These are phyloP conservation scores for Entomophthora muscae DNA, from an alignment of 371 early-diverging fungal genomes.

Conservation along the genomic window DNA sequence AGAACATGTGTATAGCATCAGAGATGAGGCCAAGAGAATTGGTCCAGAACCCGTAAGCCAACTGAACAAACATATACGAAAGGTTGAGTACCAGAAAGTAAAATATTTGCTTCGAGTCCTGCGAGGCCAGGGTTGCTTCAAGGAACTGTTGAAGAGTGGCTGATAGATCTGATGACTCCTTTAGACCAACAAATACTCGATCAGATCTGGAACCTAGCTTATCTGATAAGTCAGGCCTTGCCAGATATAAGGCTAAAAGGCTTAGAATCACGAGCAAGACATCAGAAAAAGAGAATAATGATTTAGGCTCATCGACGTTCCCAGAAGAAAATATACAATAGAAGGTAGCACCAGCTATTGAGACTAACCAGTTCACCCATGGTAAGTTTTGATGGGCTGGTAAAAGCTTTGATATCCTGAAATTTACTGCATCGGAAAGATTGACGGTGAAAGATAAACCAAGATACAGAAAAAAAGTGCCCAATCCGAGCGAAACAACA, in stretches of 20 bases:
- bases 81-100: slow-evolving; percentile 80
- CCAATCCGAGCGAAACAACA: background rate
- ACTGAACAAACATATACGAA: slow-evolving; percentile 84
- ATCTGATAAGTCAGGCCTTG: background rate
- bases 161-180: too few relatives aligned
- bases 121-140: slow-evolving; percentile 34
- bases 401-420: background rate
- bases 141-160: slow-evolving; percentile 12
- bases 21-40: slow-evolving; percentile 85
- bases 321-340: background rate
- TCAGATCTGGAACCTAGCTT: background rate
- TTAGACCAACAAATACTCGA: background rate
- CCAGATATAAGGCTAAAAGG: background rate
- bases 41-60: slow-evolving; percentile 77
- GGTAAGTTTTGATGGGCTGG: background rate
- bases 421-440: background rate
- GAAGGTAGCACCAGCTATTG: background rate
- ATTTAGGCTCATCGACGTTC: background rate
- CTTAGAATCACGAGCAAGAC: background rate
- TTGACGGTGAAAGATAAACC: background rate
- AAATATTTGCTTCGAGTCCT: slow-evolving; percentile 76
- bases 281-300: background rate
- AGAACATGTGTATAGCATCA: slow-evolving; percentile 95
- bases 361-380: background rate
- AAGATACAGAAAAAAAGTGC: background rate